Conservation (phyloP, 306 rosid genomes). For the Oemleria cerasiformis region DNA sequence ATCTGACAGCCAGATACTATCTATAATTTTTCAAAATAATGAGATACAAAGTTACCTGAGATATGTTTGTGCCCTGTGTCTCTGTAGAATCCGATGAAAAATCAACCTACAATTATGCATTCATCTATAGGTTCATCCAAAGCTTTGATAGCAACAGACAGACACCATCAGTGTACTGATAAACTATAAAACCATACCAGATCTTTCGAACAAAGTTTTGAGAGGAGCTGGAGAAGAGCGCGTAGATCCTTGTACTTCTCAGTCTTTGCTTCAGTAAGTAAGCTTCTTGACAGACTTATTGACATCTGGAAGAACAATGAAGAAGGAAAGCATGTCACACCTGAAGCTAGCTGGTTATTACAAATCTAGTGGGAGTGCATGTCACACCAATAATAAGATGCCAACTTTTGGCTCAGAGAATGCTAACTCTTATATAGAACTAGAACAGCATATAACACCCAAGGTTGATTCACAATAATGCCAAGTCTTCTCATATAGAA, state of each 20-base stretch:
- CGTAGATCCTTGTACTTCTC: conserved; percentile 92
- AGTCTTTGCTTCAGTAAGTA: conserved; percentile 74
- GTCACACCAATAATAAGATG: background rate
- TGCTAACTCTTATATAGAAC: too few species aligned
- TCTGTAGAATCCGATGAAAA: conserved; percentile 81
- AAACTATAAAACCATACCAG: conserved; percentile 44
- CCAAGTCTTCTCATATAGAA: too few species aligned
- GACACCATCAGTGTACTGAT: background rate
- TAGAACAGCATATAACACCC: too few species aligned
- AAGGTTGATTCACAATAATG: background rate
- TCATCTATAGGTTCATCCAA: conserved; percentile 27
- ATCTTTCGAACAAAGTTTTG: conserved; percentile 90
- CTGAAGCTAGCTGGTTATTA: background rate
- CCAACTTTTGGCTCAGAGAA: too few species aligned
- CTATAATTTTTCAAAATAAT: conserved; percentile 7
- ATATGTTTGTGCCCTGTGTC: conserved; percentile 73
- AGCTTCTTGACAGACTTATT: conserved; percentile 73
- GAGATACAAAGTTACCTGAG: conserved; percentile 52
- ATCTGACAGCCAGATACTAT: conserved; percentile 19
- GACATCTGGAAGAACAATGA: conserved; percentile 61
- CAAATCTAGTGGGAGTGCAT: background rate
- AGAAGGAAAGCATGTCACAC: background rate
- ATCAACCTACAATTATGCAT: conserved; percentile 61
- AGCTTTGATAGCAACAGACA: background rate
- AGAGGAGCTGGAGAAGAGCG: conserved; percentile 96